Percentiles rank a stretch among this genome's conserved stretches.
phyloP scores from a whole-genome alignment of 2,329 filamentous ascomycete genomes.

The Nectriaceae sp. region DNA sequence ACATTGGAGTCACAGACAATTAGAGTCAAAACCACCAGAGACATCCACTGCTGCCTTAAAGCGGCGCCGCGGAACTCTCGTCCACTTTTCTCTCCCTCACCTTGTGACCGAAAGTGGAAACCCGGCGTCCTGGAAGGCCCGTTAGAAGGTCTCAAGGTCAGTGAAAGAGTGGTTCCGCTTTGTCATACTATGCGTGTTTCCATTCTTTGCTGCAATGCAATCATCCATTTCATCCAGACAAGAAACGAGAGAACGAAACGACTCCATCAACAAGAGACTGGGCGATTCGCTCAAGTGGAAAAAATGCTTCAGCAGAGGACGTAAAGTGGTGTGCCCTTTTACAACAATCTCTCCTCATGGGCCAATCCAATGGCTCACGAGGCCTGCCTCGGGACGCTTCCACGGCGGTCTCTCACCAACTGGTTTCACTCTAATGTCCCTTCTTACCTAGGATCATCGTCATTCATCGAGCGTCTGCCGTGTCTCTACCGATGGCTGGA shows the following conservation, averaged over 20 bases:
- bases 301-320: neutral
- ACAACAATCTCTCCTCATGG: neutral
- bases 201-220: too few relatives aligned
- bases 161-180: too few relatives aligned
- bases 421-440: neutral
- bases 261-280: neutral
- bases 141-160: too few relatives aligned
- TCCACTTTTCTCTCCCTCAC: too few relatives aligned
- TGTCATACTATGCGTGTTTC: too few relatives aligned
- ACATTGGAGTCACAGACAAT: too few relatives aligned
- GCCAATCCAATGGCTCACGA: neutral
- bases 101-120: too few relatives aligned
- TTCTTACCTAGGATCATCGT: neutral
- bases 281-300: neutral
- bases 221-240: too few relatives aligned
- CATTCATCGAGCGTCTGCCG: neutral
- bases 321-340: neutral
- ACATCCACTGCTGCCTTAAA: too few relatives aligned
- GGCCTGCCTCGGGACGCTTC: neutral
- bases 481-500: neutral
- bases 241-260: neutral
- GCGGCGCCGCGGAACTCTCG: too few relatives aligned
- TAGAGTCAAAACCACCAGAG: too few relatives aligned
- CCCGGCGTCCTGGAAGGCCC: too few relatives aligned
- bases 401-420: neutral